Percentiles rank a stretch among this genome's conserved stretches.
These are phyloP conservation scores for Aspergillus fischeri DNA, from an alignment of 2,329 filamentous ascomycete species.

Conservation along the genomic window DNA sequence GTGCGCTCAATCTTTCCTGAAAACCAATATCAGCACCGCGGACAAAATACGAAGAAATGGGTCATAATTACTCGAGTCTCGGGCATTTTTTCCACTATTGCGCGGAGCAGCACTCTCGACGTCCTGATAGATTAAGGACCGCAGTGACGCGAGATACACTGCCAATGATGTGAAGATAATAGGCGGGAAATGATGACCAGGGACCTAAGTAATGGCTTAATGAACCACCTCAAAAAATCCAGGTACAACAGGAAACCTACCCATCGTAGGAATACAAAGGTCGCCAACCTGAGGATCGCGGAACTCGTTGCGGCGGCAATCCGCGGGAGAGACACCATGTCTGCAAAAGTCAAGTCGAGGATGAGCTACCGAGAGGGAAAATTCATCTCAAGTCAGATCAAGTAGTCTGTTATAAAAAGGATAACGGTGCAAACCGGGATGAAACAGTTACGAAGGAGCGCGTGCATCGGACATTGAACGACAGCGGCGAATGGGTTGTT, in stretches of 20 bases:
- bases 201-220: conserved; percentile 29
- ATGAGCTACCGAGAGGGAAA: background rate
- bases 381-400: background rate
- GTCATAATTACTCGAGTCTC: conserved; percentile 1
- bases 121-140: conserved; percentile 15
- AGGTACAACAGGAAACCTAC: conserved; percentile 21
- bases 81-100: conserved; percentile 6
- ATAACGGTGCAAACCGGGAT: background rate
- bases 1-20: background rate
- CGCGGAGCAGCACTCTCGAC: background rate
- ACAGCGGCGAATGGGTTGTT: background rate
- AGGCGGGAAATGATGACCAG: conserved; percentile 33
- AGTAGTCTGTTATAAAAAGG: background rate
- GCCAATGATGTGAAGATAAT: conserved; percentile 40
- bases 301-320: conserved; percentile 35
- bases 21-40: background rate
- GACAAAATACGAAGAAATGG: background rate
- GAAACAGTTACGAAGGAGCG: background rate
- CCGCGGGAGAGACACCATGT: conserved; percentile 32
- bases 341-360: background rate
- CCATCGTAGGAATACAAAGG: conserved; percentile 44
- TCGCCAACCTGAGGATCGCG: conserved; percentile 29
- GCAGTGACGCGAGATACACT: conserved; percentile 43
- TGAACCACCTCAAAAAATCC: background rate
- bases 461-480: background rate